These are phyloP conservation scores for Alternaria angustiovoidea DNA, from an alignment of 2,329 filamentous ascomycete species.

Conservation along the genomic window DNA sequence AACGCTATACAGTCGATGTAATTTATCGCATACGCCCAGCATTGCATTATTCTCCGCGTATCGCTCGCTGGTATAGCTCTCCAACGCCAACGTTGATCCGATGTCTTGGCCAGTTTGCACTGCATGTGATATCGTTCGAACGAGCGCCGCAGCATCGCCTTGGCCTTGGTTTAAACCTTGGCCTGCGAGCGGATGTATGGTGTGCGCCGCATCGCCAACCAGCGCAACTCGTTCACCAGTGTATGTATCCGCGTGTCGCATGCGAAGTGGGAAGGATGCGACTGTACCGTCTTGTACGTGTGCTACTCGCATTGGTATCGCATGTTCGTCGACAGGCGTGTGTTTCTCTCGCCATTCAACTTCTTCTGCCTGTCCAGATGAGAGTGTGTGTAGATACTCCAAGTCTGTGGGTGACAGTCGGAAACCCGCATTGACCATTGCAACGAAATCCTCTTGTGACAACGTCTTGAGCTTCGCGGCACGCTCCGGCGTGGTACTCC, in stretches of 20 bases:
- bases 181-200: constrained; percentile 90
- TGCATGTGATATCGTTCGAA: constrained; percentile 76
- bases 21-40: constrained; percentile 83
- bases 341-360: constrained; percentile 83
- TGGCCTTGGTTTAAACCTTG: constrained; percentile 95
- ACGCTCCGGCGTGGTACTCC: constrained; percentile 86
- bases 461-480: constrained; percentile 83
- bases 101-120: constrained; percentile 87
- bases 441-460: constrained; percentile 74
- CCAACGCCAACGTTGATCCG: constrained; percentile 78
- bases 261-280: constrained; percentile 88
- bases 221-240: constrained; percentile 88
- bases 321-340: constrained; percentile 60
- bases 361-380: constrained; percentile 69
- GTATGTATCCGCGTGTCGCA: constrained; percentile 95
- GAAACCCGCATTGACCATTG: constrained; percentile 94
- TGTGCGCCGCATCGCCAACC: constrained; percentile 93
- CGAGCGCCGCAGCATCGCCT: constrained; percentile 83
- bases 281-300: constrained; percentile 80
- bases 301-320: constrained; percentile 70
- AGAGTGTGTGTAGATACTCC: constrained; percentile 77
- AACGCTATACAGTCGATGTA: constrained; percentile 91
- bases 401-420: constrained; percentile 81
- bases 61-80: constrained; percentile 80
- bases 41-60: constrained; percentile 83